Conservation (phyloP, 352 stramenopile species). For the Phytophthora aleatoria region DNA sequence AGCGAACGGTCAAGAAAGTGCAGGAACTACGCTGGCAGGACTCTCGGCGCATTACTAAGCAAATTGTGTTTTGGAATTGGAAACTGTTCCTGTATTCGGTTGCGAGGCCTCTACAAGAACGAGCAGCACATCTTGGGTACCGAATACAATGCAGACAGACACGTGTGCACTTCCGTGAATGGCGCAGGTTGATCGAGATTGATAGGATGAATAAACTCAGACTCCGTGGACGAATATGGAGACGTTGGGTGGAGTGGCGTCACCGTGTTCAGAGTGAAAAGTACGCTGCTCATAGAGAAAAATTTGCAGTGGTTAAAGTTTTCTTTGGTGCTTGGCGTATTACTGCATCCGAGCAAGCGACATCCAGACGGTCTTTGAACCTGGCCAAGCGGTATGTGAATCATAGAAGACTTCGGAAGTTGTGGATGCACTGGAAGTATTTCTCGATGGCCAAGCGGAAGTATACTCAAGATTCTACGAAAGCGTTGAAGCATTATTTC, state of each 20-base stretch:
- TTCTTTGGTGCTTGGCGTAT: slow-evolving; percentile 53
- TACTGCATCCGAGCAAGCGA: slow-evolving; percentile 39
- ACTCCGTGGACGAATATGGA: slow-evolving; percentile 42
- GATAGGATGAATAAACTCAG: slow-evolving; percentile 22
- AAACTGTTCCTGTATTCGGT: slow-evolving; percentile 50
- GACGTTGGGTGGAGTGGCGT: slow-evolving; percentile 36
- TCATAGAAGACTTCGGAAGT: slow-evolving; percentile 59
- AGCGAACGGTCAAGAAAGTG: slow-evolving; percentile 23
- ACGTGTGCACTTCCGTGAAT: slow-evolving; percentile 30
- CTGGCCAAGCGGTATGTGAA: slow-evolving; percentile 69
- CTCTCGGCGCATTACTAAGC: slow-evolving; percentile 16
- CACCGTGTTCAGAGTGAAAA: slow-evolving; percentile 24
- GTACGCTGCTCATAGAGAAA: slow-evolving; percentile 24
- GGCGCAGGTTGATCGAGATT: slow-evolving; percentile 35
- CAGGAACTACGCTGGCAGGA: slow-evolving; percentile 32
- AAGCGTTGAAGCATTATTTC: slow-evolving; percentile 82
- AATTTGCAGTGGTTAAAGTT: slow-evolving; percentile 26
- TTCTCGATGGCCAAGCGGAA: slow-evolving; percentile 71
- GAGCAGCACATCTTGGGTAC: slow-evolving; percentile 12
- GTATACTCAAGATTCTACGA: slow-evolving; percentile 70
- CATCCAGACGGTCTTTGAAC: slow-evolving; percentile 47
- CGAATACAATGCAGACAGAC: slow-evolving; percentile 4
- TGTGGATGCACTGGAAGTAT: slow-evolving; percentile 83
- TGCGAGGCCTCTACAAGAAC: slow-evolving; percentile 35
- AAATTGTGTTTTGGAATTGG: slow-evolving; percentile 53